Evolutionary conservation across 202 grass and related monocot species (phyloP).

Genomic region (Zizania palustris): DNA sequence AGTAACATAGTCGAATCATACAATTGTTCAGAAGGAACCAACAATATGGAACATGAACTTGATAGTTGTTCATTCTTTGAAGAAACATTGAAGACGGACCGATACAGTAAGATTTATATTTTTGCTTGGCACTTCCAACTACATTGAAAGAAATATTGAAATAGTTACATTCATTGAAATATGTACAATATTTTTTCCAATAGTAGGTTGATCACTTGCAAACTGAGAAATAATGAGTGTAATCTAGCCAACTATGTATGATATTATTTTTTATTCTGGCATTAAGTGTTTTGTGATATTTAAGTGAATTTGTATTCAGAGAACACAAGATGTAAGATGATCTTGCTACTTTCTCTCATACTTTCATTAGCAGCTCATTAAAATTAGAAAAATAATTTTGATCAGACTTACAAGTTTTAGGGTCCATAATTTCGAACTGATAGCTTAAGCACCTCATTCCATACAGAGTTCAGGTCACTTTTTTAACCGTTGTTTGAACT

Average conservation of each 20-base stretch:
- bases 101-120: neutral
- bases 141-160: neutral
- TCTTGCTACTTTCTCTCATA: slow-evolving; percentile 19
- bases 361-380: slow-evolving; percentile 16
- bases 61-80: neutral
- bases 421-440: slow-evolving; percentile 80
- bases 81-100: neutral
- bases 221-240: slow-evolving; percentile 3
- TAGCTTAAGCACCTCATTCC: slow-evolving; percentile 94
- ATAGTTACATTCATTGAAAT: slow-evolving; percentile 16
- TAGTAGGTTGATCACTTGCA: slow-evolving; percentile 12
- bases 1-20: too few species aligned
- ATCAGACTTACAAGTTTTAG: slow-evolving; percentile 89
- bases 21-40: too few species aligned
- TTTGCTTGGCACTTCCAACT: neutral
- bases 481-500: slow-evolving; percentile 79
- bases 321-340: neutral
- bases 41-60: neutral
- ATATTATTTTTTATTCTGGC: neutral
- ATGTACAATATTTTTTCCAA: slow-evolving; percentile 10
- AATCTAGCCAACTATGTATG: neutral
- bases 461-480: slow-evolving; percentile 92
- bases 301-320: neutral
- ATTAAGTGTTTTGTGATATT: slow-evolving; percentile 21
- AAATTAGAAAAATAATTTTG: slow-evolving; percentile 19